Evolutionary conservation across 1,139 yeast genomes (phyloP).

Genomic region (Diutina rugosa): DNA sequence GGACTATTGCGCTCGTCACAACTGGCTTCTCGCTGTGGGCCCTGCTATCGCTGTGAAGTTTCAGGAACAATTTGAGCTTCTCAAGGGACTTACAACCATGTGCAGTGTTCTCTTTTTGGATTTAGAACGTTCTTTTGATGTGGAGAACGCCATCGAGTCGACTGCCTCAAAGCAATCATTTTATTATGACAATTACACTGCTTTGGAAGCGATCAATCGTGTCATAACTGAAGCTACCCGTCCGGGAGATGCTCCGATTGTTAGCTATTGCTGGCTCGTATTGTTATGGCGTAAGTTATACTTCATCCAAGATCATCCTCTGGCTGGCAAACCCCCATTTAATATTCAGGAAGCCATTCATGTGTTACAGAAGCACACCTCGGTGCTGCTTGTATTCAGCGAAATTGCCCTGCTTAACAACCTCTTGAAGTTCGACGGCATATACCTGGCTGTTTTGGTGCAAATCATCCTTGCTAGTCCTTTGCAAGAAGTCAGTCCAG

Average conservation of each 20-base stretch:
- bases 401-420: slow-evolving; percentile 29
- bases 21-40: slow-evolving; percentile 20
- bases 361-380: slow-evolving; percentile 3
- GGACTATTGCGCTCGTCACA: slow-evolving; percentile 28
- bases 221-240: slow-evolving; percentile 12
- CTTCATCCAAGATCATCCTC: slow-evolving; percentile 28
- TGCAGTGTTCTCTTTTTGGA: slow-evolving; percentile 41
- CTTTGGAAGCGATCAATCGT: slow-evolving; percentile 27
- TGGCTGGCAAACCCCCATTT: slow-evolving; percentile 4
- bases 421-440: slow-evolving; percentile 28
- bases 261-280: slow-evolving; percentile 63
- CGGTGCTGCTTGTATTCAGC: slow-evolving; percentile 26
- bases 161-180: slow-evolving; percentile 10
- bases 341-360: slow-evolving; percentile 3
- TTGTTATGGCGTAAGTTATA: slow-evolving; percentile 43
- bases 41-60: slow-evolving; percentile 13
- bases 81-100: slow-evolving; percentile 36
- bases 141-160: not conserved
- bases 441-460: slow-evolving; percentile 47
- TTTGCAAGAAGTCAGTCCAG: slow-evolving; percentile 35
- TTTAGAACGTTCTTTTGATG: slow-evolving; percentile 27
- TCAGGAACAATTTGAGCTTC: slow-evolving; percentile 23
- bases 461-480: slow-evolving; percentile 51
- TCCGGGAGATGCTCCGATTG: slow-evolving; percentile 29
- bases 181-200: slow-evolving; percentile 30